Conservation (phyloP, 352 stramenopile genomes). For the Blastocystis sp. region DNA sequence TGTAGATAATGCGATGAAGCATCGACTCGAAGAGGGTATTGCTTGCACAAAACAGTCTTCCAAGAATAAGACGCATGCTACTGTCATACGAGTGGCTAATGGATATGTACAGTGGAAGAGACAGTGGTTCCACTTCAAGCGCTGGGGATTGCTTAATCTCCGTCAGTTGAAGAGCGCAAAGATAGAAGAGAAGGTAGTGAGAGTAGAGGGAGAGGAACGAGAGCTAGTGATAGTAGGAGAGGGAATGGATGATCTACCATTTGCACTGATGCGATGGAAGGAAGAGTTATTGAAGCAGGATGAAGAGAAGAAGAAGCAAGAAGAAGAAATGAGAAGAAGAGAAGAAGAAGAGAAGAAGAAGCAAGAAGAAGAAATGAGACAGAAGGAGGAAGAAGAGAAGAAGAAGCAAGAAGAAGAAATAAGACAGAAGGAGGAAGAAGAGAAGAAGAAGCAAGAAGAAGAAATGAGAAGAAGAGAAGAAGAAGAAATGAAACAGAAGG, state of each 20-base stretch:
- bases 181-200: neutral
- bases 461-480: neutral
- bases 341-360: neutral
- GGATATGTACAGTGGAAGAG: slow-evolving; percentile 1
- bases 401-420: neutral
- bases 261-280: neutral
- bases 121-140: slow-evolving; percentile 1
- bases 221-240: neutral
- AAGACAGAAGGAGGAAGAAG: neutral
- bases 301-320: neutral
- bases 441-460: neutral
- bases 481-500: neutral
- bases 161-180: neutral
- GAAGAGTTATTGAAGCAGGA: neutral
- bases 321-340: neutral
- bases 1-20: slow-evolving; percentile 8
- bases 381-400: neutral
- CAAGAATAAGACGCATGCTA: neutral
- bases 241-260: neutral
- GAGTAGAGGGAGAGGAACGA: neutral
- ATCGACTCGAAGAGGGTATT: neutral
- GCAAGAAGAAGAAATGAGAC: neutral
- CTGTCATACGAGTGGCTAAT: neutral
- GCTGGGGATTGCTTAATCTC: neutral
- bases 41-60: neutral